Conservation (phyloP, 768 basidiomycete species). For the Collybia sordida region DNA sequence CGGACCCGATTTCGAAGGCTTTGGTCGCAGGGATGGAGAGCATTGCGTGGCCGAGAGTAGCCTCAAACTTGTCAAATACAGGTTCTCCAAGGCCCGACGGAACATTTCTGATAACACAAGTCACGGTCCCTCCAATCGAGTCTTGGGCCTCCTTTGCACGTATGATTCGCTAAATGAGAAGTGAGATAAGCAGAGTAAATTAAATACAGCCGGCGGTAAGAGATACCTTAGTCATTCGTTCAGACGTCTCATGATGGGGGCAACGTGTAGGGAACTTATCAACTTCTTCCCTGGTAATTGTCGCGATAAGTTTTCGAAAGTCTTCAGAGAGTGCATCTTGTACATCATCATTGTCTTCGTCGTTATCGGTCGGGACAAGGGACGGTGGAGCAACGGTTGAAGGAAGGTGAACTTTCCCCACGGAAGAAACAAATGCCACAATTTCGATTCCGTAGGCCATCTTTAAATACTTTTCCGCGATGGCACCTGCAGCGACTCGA, state of each 20-base stretch:
- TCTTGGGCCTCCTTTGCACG: conserved; percentile 88
- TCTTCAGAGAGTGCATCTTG: conserved; percentile 82
- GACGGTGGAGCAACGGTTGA: conserved; percentile 42
- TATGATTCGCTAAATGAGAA: conserved; percentile 72
- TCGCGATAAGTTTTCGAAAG: conserved; percentile 75
- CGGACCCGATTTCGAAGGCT: conserved; percentile 96
- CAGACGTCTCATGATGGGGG: conserved; percentile 86
- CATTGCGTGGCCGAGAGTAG: conserved; percentile 95
- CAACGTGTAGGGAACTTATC: conserved; percentile 88
- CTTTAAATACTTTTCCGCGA: conserved; percentile 94
- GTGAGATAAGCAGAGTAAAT: conserved; percentile 1
- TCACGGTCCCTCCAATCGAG: conserved; percentile 98
- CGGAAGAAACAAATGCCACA: conserved; percentile 95
- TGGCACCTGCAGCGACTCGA: conserved; percentile 96
- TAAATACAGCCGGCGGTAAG: background rate
- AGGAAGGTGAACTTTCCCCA: conserved; percentile 89
- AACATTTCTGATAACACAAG: conserved; percentile 90
- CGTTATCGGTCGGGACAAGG: conserved; percentile 29
- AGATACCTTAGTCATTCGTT: conserved; percentile 83
- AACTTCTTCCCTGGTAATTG: conserved; percentile 82
- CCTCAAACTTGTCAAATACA: conserved; percentile 98
- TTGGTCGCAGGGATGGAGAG: conserved; percentile 98
- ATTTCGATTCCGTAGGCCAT: conserved; percentile 88
- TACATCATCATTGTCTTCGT: conserved; percentile 58
- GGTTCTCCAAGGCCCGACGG: conserved; percentile 96